phyloP scores from a whole-genome alignment of 768 basidiomycete genomes.

The Lactarius vividus region DNA sequence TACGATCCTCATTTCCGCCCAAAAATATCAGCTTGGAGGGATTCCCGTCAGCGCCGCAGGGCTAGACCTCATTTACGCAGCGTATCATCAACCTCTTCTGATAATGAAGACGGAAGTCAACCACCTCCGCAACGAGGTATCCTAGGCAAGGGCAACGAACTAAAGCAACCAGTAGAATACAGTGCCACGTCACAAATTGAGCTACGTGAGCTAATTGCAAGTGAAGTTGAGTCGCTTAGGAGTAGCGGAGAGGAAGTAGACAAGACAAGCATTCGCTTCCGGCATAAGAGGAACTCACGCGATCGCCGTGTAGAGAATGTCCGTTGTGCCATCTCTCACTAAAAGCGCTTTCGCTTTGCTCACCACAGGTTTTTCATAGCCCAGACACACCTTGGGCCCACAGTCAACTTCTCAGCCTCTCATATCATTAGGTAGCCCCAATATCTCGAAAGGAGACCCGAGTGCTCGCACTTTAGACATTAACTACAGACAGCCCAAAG shows the following conservation, averaged over 20 bases:
- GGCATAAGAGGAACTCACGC: conserved; percentile 3
- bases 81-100: conserved; percentile 6
- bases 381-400: background rate
- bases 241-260: conserved; percentile 15
- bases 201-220: conserved; percentile 19
- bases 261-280: conserved; percentile 14
- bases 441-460: background rate
- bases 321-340: background rate
- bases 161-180: conserved; percentile 6
- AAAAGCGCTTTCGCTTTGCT: background rate
- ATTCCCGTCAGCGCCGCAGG: conserved; percentile 17
- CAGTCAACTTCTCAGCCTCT: conserved; percentile 2
- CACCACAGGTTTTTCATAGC: conserved; percentile 1
- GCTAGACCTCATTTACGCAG: conserved; percentile 11
- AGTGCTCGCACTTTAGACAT: background rate
- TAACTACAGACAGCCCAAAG: background rate
- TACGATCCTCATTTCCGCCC: conserved; percentile 28
- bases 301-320: conserved; percentile 5
- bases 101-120: conserved; percentile 3
- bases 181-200: conserved; percentile 17
- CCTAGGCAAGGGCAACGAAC: background rate
- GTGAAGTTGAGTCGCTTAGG: conserved; percentile 21
- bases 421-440: background rate
- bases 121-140: background rate
- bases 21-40: conserved; percentile 18